Evolutionary conservation across 2,329 filamentous ascomycete species (phyloP), one percentile per base, ranked within the genome.

Genomic region (Waltergamsia citrina): DNA sequence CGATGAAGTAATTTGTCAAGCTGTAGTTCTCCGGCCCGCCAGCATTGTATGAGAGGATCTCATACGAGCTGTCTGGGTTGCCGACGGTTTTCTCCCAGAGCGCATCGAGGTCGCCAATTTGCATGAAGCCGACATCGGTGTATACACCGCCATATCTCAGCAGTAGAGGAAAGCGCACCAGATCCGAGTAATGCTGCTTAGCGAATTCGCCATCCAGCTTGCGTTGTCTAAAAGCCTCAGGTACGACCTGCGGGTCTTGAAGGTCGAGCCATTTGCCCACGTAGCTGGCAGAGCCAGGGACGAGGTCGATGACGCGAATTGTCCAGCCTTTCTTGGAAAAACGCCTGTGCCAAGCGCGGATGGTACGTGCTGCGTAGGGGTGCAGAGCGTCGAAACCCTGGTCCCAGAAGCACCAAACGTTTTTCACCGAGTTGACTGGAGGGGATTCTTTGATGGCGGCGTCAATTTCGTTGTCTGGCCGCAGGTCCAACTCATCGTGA

Each of bases 351-450:
- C 69, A 75, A 33, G 65, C 57, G 26, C 68, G 59, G 19, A 75
- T 55, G 39, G 67, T 74, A 26, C 71, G 68, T 37, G 66, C 53
- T 5, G 63, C 57, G 46, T 73, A 74, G 1, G 59, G 56, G 37
- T 71, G 65, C 60, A 75, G 66, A 18, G 49, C 51, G 4, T 42
- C 28, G 43, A 62, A 67, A 19, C 71, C 71, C 4, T 51, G 52
- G 46, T 74, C 60, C 71, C 71, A 77, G 52, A 72, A 76, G 45
- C 73, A 70, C 61, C 69, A 77, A 18, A 75, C 53, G 31, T 73
- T 72, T 46, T 74, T 74, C 29, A 63, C 59, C 20, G 51, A 47
- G 0, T 52, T 46, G 19, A 66, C 48, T 15, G 62, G 54, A 15
- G 41, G 43, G 1, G 59, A 61, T 33, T 63, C 45, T 1, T 60